A percentile compares a stretch with the other conserved stretches of the same genome.
These are phyloP conservation scores for Rhizopogon roseolus DNA, from an alignment of 768 basidiomycete species.

Conservation along the genomic window DNA sequence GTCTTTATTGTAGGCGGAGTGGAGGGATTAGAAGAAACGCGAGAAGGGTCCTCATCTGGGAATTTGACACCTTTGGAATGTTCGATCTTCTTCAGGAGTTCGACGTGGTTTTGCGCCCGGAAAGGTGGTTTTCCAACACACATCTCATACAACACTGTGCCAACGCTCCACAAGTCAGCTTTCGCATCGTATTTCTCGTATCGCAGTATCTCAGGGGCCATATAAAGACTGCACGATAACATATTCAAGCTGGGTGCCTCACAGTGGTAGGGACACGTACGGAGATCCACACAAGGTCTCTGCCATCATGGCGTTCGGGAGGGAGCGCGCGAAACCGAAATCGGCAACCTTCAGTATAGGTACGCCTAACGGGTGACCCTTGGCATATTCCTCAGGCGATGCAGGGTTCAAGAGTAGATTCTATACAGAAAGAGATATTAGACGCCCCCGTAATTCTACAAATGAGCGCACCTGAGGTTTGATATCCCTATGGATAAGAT, in stretches of 20 bases:
- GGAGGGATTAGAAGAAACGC: constrained; percentile 31
- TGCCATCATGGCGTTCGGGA: constrained; percentile 91
- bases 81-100: constrained; percentile 90
- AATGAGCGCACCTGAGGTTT: constrained; percentile 72
- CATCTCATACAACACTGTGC: constrained; percentile 96
- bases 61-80: constrained; percentile 88
- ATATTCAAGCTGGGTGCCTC: background rate
- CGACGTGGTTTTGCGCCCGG: constrained; percentile 93
- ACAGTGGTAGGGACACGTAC: constrained; percentile 41
- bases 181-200: constrained; percentile 98
- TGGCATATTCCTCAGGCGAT: constrained; percentile 68
- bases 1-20: constrained; percentile 25
- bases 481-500: constrained; percentile 95
- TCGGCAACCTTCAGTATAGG: constrained; percentile 92
- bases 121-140: constrained; percentile 90
- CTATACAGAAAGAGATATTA: constrained; percentile 32
- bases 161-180: constrained; percentile 97
- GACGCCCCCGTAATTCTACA: background rate
- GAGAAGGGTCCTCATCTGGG: constrained; percentile 78
- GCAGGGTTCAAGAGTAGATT: constrained; percentile 89
- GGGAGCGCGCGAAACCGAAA: constrained; percentile 93
- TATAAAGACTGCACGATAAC: constrained; percentile 66
- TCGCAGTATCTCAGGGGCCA: constrained; percentile 97
- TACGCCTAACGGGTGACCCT: constrained; percentile 87
- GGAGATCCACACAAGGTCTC: constrained; percentile 98